Conservation (phyloP, 2,329 filamentous ascomycete species). For the Teratosphaeria epicoccoides region DNA sequence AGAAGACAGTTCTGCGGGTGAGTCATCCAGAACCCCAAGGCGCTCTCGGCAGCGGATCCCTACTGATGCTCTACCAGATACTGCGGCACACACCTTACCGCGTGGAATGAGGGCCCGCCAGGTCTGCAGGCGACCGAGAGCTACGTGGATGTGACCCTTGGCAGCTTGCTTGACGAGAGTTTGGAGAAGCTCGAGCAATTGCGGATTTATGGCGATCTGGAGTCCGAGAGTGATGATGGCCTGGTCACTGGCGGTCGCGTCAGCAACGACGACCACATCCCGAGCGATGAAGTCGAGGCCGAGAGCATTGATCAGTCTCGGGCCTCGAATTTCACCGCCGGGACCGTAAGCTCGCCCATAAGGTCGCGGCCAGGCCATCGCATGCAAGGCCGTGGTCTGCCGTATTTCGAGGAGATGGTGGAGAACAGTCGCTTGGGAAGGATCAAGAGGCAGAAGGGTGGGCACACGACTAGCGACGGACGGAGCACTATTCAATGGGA, state of each 20-base stretch:
- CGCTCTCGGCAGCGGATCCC: no score
- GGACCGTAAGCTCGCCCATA: not conserved
- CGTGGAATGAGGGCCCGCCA: conserved; percentile 59
- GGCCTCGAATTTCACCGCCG: not conserved
- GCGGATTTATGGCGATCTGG: conserved; percentile 42
- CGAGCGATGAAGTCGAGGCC: conserved; percentile 5
- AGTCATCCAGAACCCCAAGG: no score
- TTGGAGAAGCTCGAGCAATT: conserved; percentile 63
- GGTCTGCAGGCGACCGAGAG: conserved; percentile 56
- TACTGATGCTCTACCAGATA: conserved; percentile 32
- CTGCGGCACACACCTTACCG: conserved; percentile 76
- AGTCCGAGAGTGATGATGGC: conserved; percentile 21
- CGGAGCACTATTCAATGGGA: conserved; percentile 68
- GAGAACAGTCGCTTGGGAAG: conserved; percentile 63
- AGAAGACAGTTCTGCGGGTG: conserved; percentile 73
- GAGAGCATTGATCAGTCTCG: not conserved
- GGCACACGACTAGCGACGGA: conserved; percentile 52
- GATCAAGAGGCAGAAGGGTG: conserved; percentile 51
- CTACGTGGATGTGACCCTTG: conserved; percentile 72
- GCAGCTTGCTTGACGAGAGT: conserved; percentile 61
- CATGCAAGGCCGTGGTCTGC: conserved; percentile 45
- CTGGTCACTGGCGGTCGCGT: not conserved
- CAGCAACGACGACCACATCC: not conserved
- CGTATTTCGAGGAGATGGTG: conserved; percentile 79
- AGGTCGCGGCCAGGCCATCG: conserved; percentile 7